Evolutionary conservation across 202 grass and related monocot genomes (phyloP), one percentile per base, ranked within the genome.

Genomic region (Schoenoplectus triqueter): DNA sequence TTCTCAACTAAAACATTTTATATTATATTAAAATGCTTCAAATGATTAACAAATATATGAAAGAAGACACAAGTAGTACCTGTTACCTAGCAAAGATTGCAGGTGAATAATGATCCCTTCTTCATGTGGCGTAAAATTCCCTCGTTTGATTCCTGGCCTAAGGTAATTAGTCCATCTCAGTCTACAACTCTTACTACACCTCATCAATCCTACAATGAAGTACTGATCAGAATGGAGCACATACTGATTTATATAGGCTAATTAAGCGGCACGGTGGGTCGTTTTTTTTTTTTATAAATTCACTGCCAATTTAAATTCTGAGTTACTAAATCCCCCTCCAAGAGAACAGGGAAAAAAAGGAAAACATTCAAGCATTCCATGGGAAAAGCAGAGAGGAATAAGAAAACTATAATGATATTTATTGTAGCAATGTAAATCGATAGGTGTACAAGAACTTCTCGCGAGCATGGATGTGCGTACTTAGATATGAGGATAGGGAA

Each of bases 161-260:
- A 97, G 90, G 90, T 97, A 94, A 89, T 97, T 97, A 55, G 92
- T 94, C 94, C 94, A 97, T 40, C 94, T 88, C 18, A 97, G 87
- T 77, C 94, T 86, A 82, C 92, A 97, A 87, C 94, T 97, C 87
- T 97, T 97, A 74, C 94, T 97, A 66, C 94, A 97, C 69, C 94
- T 88, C 94, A 94, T 97, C 22, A 97, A 85, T 7, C 87, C 87
- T 89, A 55, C 20, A 85, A 51, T 39, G 4, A 18, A 80, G 7
- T 78, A 42, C 21, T 56, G 50, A 42, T 63, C 31, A 66, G 31
- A 15, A 15, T 57, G 0, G 14, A 3, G 21, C 7, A 66, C 9
- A 40, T 13, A 2, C n/a, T 19, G 4, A 19, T 62, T 62, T 18
- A 62, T 67, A 67, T 41, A 13, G 22, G 65, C 65, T 67, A 40